A percentile compares a stretch with the other conserved stretches of the same genome.
phyloP scores from a whole-genome alignment of 202 grass and related monocot genomes.

The Carex arenaria region DNA sequence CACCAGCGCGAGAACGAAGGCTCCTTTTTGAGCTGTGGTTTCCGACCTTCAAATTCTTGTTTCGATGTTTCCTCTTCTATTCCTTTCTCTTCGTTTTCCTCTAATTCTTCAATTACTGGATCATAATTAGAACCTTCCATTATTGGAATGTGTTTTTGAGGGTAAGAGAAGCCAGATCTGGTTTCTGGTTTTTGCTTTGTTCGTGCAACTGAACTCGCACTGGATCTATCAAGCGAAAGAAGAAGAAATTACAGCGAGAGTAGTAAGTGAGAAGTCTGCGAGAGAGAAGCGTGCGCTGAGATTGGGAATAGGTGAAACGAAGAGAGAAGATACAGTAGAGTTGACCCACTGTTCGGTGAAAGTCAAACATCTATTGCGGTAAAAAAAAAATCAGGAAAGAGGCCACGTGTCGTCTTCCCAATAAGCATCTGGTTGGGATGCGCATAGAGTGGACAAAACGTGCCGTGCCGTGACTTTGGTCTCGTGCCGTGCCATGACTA shows the following conservation, averaged over 20 bases:
- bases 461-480: too few species aligned
- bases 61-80: background rate
- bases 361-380: background rate
- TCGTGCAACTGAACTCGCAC: background rate
- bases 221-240: background rate
- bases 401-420: too few species aligned
- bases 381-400: too few species aligned
- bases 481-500: too few species aligned
- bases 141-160: background rate
- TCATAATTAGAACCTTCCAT: constrained; percentile 26
- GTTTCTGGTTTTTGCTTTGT: background rate
- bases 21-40: constrained; percentile 60
- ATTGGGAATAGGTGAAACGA: too few species aligned
- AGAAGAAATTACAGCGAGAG: background rate
- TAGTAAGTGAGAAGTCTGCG: too few species aligned
- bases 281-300: too few species aligned
- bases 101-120: background rate
- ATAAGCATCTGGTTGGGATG: too few species aligned
- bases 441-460: too few species aligned
- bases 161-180: background rate
- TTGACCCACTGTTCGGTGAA: background rate
- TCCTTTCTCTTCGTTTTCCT: background rate
- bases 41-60: constrained; percentile 9
- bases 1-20: constrained; percentile 94
- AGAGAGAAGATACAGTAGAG: background rate